Conservation (phyloP, 306 rosid genomes). For the Gastrolobium bilobum region DNA sequence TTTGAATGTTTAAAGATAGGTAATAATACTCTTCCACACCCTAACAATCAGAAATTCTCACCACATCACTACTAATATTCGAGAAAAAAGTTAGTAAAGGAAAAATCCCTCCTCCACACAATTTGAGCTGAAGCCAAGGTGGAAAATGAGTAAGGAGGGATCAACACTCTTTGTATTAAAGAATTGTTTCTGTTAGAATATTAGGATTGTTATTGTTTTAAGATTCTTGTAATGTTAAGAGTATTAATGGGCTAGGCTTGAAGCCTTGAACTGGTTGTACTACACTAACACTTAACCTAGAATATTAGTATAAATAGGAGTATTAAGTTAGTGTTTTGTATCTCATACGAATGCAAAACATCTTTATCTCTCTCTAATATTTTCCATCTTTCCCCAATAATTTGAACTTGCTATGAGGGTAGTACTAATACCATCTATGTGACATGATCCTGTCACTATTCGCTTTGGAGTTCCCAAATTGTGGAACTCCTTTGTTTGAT, state of each 20-base stretch:
- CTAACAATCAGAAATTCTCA: conserved; percentile 22
- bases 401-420: neutral
- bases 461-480: neutral
- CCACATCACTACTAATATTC: conserved; percentile 16
- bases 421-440: neutral
- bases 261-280: conserved; percentile 20
- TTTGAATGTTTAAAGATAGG: conserved; percentile 34
- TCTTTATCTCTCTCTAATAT: neutral
- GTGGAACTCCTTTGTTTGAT: conserved; percentile 3
- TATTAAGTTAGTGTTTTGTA: neutral
- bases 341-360: neutral
- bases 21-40: conserved; percentile 10
- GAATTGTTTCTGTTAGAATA: conserved; percentile 12
- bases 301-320: conserved; percentile 22
- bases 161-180: conserved; percentile 14
- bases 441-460: conserved; percentile 1
- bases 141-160: conserved; percentile 25
- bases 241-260: conserved; percentile 9
- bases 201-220: conserved; percentile 9
- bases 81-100: conserved; percentile 4
- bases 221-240: conserved; percentile 27
- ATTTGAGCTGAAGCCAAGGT: conserved; percentile 26
- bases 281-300: neutral
- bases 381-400: neutral
- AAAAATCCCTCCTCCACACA: neutral